Percentiles rank a stretch among this genome's conserved stretches.
Evolutionary conservation across 2,329 filamentous ascomycete species (phyloP).

Genomic region (Aspergillus sp.): DNA sequence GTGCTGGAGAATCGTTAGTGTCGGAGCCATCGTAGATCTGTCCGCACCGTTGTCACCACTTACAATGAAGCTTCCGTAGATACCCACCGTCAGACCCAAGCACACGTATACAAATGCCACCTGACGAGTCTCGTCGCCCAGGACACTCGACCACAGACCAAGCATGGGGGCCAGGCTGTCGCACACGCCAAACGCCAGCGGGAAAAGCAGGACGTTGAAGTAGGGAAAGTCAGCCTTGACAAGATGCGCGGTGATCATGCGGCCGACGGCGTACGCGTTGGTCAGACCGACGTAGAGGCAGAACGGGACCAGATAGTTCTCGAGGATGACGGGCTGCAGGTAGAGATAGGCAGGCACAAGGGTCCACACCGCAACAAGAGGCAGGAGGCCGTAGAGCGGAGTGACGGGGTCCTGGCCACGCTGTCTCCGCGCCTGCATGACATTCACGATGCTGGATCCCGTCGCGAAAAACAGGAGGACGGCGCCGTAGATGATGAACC

Average conservation of each 20-base stretch:
- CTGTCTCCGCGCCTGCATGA: slow-evolving; percentile 74
- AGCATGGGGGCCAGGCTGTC: slow-evolving; percentile 76
- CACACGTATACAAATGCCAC: slow-evolving; percentile 88
- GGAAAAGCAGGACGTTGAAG: slow-evolving; percentile 78
- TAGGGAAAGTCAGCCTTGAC: slow-evolving; percentile 87
- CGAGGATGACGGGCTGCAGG: slow-evolving; percentile 79
- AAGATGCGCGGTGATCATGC: slow-evolving; percentile 93
- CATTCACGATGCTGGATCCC: slow-evolving; percentile 69
- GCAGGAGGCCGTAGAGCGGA: slow-evolving; percentile 76
- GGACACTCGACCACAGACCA: slow-evolving; percentile 67
- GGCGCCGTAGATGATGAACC: slow-evolving; percentile 85
- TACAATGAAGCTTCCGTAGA: slow-evolving; percentile 95
- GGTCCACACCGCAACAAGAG: slow-evolving; percentile 75
- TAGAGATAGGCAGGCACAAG: slow-evolving; percentile 76
- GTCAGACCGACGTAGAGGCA: slow-evolving; percentile 82
- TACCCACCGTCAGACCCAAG: slow-evolving; percentile 77
- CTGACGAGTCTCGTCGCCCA: slow-evolving; percentile 79
- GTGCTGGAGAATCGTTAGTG: slow-evolving; percentile 44
- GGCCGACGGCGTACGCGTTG: slow-evolving; percentile 92
- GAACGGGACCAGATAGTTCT: slow-evolving; percentile 84
- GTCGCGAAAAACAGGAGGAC: slow-evolving; percentile 84
- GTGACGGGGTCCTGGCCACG: slow-evolving; percentile 66
- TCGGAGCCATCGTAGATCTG: neutral
- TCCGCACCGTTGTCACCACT: slow-evolving; percentile 19
- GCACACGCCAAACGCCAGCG: slow-evolving; percentile 72